Conservation (phyloP, 2,329 filamentous ascomycete genomes). For the Emmonsiellopsis sp. region DNA sequence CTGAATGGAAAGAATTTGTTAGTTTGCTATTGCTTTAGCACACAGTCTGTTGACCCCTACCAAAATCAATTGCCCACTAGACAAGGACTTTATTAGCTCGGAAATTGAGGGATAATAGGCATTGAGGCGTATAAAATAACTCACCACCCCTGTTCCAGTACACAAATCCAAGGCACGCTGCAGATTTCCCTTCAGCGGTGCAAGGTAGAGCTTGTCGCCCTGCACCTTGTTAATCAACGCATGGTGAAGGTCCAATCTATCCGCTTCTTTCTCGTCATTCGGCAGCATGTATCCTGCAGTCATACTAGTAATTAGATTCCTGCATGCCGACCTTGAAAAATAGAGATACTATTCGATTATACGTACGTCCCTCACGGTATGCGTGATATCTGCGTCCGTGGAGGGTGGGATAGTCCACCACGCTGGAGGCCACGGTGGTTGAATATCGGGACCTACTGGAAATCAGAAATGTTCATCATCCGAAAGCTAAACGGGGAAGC, state of each 20-base stretch:
- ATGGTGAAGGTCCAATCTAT: constrained; percentile 12
- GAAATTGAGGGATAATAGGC: no score
- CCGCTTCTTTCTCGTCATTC: constrained; percentile 12
- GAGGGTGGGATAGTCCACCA: background rate
- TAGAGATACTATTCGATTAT: background rate
- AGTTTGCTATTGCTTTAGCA: background rate
- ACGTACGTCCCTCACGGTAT: constrained; percentile 1
- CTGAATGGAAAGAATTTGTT: constrained; percentile 4
- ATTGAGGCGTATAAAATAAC: background rate
- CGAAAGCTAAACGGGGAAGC: background rate
- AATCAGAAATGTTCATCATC: background rate
- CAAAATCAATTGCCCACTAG: constrained; percentile 18
- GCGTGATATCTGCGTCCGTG: background rate
- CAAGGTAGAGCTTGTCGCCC: constrained; percentile 8
- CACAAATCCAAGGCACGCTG: constrained; percentile 11
- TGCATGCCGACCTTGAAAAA: background rate
- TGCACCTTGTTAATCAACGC: constrained; percentile 8
- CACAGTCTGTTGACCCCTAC: background rate
- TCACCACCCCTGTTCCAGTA: constrained; percentile 12
- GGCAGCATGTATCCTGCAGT: constrained; percentile 4
- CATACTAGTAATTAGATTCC: background rate
- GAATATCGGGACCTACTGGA: background rate
- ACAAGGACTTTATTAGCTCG: background rate
- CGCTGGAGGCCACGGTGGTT: background rate
- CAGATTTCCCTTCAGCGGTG: constrained; percentile 8